Conservation (phyloP, 495 filamentous ascomycete genomes). For the Penicillium turbatum region DNA sequence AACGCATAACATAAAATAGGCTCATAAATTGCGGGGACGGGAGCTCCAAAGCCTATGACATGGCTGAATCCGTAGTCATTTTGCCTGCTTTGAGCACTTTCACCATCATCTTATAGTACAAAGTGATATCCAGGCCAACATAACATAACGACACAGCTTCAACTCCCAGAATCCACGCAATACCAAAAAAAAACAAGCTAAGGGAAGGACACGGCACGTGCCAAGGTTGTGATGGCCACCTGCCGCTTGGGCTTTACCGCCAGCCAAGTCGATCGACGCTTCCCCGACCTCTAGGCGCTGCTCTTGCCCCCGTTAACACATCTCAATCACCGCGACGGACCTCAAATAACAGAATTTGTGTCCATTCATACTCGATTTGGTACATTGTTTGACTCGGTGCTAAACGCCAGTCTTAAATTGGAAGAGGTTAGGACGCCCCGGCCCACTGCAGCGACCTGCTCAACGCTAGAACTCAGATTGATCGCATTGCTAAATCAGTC, state of each 20-base stretch:
- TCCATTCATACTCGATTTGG: neutral
- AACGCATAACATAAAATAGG: too few species aligned
- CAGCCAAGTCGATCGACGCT: conserved; percentile 13
- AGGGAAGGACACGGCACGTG: neutral
- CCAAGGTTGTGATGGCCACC: conserved; percentile 4
- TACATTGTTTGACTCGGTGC: neutral
- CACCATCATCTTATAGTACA: too few species aligned
- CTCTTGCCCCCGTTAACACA: conserved; percentile 19
- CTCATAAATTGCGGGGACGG: too few species aligned
- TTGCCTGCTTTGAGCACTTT: too few species aligned
- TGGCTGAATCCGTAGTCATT: too few species aligned
- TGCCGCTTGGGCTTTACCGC: conserved; percentile 14
- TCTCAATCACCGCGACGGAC: neutral
- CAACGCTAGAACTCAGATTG: conserved; percentile 17
- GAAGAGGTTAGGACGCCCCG: neutral
- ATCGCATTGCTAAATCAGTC: conserved; percentile 16
- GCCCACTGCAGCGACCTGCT: neutral
- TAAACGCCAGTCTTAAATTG: neutral
- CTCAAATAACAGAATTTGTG: neutral
- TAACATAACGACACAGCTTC: too few species aligned
- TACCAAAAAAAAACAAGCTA: neutral
- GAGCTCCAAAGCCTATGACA: too few species aligned
- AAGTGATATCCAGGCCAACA: too few species aligned
- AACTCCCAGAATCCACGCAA: neutral
- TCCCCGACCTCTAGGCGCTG: conserved; percentile 19